Percentiles rank a stretch among this genome's conserved stretches.
Evolutionary conservation across 2,329 filamentous ascomycete genomes (phyloP).

Genomic region (Aureobasidium sp.): DNA sequence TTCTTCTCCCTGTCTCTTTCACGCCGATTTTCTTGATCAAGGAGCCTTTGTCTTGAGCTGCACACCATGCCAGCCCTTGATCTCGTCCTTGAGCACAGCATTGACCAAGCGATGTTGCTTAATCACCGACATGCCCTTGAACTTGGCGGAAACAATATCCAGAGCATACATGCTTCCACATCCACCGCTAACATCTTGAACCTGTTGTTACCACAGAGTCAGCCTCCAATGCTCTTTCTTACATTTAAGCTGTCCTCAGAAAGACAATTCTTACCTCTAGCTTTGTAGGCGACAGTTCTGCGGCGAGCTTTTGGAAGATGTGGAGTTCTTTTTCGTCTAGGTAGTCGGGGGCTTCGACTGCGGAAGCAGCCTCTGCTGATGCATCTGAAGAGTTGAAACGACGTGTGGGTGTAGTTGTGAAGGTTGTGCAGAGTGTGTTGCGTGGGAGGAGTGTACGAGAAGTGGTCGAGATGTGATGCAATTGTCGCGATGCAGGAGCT

Average conservation of each 20-base stretch:
- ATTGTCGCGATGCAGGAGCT: background rate
- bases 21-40: conserved; percentile 18
- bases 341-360: conserved; percentile 39
- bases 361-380: background rate
- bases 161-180: conserved; percentile 86
- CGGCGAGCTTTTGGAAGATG: conserved; percentile 42
- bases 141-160: conserved; percentile 64
- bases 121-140: conserved; percentile 63
- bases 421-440: background rate
- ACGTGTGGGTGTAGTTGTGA: background rate
- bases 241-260: background rate
- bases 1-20: no score
- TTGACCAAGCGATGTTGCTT: conserved; percentile 83
- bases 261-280: conserved; percentile 34
- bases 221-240: background rate
- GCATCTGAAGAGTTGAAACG: conserved; percentile 6
- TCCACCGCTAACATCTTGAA: conserved; percentile 75
- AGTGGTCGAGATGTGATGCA: background rate
- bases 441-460: background rate
- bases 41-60: conserved; percentile 64
- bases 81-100: conserved; percentile 62
- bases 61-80: conserved; percentile 77
- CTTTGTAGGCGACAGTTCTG: conserved; percentile 36
- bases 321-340: conserved; percentile 40
- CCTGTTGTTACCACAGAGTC: conserved; percentile 35